These are phyloP conservation scores for Fusarium begoniae DNA, from an alignment of 2,329 filamentous ascomycete genomes.

Conservation along the genomic window DNA sequence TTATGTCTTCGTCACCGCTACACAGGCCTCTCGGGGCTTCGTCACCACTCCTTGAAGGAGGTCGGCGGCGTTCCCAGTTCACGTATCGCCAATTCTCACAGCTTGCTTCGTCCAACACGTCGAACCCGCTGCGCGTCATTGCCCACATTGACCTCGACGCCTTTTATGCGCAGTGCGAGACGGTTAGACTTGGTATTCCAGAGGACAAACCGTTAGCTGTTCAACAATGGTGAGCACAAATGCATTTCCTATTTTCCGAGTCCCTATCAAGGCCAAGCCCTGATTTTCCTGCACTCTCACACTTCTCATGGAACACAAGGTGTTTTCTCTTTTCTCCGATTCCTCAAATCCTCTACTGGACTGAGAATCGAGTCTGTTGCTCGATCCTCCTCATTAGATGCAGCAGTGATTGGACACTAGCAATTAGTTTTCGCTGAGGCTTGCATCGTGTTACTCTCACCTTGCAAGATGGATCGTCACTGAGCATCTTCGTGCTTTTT, in stretches of 20 bases:
- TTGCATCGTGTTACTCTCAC: slow-evolving; percentile 19
- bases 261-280: not conserved
- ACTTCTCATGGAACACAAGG: not conserved
- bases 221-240: slow-evolving; percentile 77
- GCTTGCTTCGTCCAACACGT: slow-evolving; percentile 74
- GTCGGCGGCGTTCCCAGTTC: slow-evolving; percentile 70
- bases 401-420: not conserved
- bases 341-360: not conserved
- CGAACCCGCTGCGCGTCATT: slow-evolving; percentile 84
- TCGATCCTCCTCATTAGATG: not conserved
- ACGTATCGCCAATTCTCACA: slow-evolving; percentile 85
- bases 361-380: slow-evolving; percentile 3
- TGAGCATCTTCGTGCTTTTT: not conserved
- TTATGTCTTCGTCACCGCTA: slow-evolving; percentile 39
- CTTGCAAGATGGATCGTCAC: not conserved
- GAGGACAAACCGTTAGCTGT: slow-evolving; percentile 87
- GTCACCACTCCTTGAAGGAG: slow-evolving; percentile 40
- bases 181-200: slow-evolving; percentile 79
- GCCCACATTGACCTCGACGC: slow-evolving; percentile 96
- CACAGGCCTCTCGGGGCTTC: slow-evolving; percentile 28
- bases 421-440: not conserved
- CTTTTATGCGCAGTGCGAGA: slow-evolving; percentile 97
- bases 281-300: not conserved
- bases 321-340: not conserved
- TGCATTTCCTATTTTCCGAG: not conserved